Evolutionary conservation across 441 rosid genomes (phyloP), one percentile per base, ranked within the genome.

Genomic region (Mallotus japonicus): DNA sequence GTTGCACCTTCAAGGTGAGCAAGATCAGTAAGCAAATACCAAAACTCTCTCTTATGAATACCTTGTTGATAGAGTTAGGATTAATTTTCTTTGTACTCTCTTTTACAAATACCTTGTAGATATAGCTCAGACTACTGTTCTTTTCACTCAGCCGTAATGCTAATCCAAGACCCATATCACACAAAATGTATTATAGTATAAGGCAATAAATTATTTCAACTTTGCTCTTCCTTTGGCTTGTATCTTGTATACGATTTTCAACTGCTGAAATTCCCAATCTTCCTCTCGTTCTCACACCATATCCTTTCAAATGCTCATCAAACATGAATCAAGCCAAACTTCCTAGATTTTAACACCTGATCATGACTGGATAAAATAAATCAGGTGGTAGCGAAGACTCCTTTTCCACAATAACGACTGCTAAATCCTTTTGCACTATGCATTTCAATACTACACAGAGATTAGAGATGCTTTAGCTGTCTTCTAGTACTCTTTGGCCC

Each of bases 41-140:
- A 11, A 6, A 19, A 53, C 12, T n/a, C 28, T 47, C 46, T 64
- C 20, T 46, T 44, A 5, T 13, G 46, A 70, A 44, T 55, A 46
- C 53, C 46, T 14, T 28, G 20, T 37, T 42, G 65, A 63, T 49
- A 19, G 37, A 24, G 8, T 54, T 34, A 59, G 42, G 24, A 53
- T 12, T 59, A 46, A 50, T 19, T 46, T 67, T 73, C 75, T 44
- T 62, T 55, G 49, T 8, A n/a, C 71, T 71, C 51, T 61, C 46
- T 64, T 40, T 46, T 44, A 44, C 13, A 28, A 70, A 44, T 46
- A 46, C 53, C 46, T 14, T 28, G 20, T 37, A 53, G 65, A 63
- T 49, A 14, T 34, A 24, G 8, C 32, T 34, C 53, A 28, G 37
- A 53, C 17, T 59, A 46, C 42, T 19, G 53, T 67, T 73, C 75